Conservation (phyloP, 441 rosid genomes). For the Erodium chrysanthum region DNA sequence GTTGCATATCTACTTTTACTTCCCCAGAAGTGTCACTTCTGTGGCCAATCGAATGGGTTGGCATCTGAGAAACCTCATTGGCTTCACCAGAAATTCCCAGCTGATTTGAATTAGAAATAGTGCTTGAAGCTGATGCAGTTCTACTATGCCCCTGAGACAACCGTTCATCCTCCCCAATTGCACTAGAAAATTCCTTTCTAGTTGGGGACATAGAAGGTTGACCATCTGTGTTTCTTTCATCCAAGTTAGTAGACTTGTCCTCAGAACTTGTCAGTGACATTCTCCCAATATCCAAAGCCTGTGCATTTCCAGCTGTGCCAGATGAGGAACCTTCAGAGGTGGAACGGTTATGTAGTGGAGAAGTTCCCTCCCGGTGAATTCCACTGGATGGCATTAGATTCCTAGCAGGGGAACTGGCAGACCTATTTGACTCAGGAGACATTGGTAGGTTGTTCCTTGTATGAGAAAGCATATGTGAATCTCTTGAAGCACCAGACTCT, state of each 20-base stretch:
- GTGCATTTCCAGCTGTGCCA: constrained; percentile 31
- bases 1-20: constrained; percentile 38
- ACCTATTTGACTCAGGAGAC: constrained; percentile 38
- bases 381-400: constrained; percentile 33
- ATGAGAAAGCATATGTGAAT: too few species aligned
- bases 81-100: constrained; percentile 36
- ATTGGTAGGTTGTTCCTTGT: constrained; percentile 25
- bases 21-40: constrained; percentile 69
- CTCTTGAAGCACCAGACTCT: constrained; percentile 30
- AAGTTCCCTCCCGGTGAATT: constrained; percentile 35
- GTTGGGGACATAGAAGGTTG: constrained; percentile 18
- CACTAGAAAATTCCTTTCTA: constrained; percentile 10
- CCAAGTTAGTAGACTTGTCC: constrained; percentile 38
- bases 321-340: constrained; percentile 45
- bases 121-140: constrained; percentile 50
- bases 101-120: constrained; percentile 33
- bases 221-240: constrained; percentile 35
- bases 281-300: constrained; percentile 32
- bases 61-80: constrained; percentile 44
- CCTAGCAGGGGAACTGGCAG: constrained; percentile 37
- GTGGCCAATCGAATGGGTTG: constrained; percentile 44
- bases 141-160: constrained; percentile 35
- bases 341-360: constrained; percentile 50
- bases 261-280: constrained; percentile 32
- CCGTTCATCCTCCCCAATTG: constrained; percentile 28